phyloP scores from a whole-genome alignment of 2,329 filamentous ascomycete species.

The Colletotrichum brevisporum region DNA sequence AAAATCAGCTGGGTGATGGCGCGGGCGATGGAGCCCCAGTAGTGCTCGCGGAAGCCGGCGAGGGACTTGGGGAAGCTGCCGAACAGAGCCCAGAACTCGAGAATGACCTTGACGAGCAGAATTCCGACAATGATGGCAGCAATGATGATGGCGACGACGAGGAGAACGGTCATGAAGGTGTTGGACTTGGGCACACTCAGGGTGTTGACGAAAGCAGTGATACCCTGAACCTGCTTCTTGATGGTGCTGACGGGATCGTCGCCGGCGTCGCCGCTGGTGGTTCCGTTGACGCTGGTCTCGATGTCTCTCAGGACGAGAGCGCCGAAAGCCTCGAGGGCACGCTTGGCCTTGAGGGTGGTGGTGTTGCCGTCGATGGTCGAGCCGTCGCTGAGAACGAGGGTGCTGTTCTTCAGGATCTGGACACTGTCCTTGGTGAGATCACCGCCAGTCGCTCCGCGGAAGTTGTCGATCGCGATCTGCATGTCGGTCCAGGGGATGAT shows the following conservation, averaged over 20 bases:
- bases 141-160: slow-evolving; percentile 90
- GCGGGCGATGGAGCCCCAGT: slow-evolving; percentile 93
- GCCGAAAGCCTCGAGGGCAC: slow-evolving; percentile 62
- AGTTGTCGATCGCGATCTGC: slow-evolving; percentile 86
- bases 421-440: slow-evolving; percentile 88
- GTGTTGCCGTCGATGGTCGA: slow-evolving; percentile 58
- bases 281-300: slow-evolving; percentile 60
- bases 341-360: slow-evolving; percentile 50
- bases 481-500: slow-evolving; percentile 86
- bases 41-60: slow-evolving; percentile 90
- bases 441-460: slow-evolving; percentile 85
- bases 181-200: slow-evolving; percentile 89
- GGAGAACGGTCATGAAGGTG: slow-evolving; percentile 94
- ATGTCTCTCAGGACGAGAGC: slow-evolving; percentile 68
- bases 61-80: slow-evolving; percentile 87
- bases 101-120: slow-evolving; percentile 88
- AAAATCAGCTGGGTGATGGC: slow-evolving; percentile 92
- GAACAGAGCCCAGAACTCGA: slow-evolving; percentile 93
- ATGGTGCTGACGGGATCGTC: slow-evolving; percentile 40
- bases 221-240: slow-evolving; percentile 74
- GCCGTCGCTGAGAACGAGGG: slow-evolving; percentile 78
- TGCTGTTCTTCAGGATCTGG: slow-evolving; percentile 80
- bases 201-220: slow-evolving; percentile 87
- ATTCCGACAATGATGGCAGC: slow-evolving; percentile 88
- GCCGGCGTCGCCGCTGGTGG: slow-evolving; percentile 45